These are phyloP conservation scores for Rosa hybrid DNA, from an alignment of 331 rosid species.

Conservation along the genomic window DNA sequence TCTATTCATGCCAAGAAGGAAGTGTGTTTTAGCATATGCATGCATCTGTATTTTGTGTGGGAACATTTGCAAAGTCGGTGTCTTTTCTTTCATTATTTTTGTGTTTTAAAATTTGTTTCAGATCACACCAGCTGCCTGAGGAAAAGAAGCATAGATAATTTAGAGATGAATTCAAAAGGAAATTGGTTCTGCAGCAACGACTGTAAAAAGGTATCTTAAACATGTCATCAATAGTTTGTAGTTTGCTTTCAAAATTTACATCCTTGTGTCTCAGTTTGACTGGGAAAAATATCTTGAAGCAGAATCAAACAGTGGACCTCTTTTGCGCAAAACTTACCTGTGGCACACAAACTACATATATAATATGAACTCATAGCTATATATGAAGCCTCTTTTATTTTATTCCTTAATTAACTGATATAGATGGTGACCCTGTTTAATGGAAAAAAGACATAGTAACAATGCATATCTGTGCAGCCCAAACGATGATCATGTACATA, in stretches of 20 bases:
- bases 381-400: background rate
- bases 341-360: background rate
- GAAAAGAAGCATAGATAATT: constrained; percentile 18
- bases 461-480: background rate
- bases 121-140: constrained; percentile 70
- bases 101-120: constrained; percentile 38
- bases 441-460: background rate
- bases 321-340: background rate
- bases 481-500: background rate
- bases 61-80: constrained; percentile 15
- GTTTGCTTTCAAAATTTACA: background rate
- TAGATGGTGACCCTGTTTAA: background rate
- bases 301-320: background rate
- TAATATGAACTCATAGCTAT: background rate
- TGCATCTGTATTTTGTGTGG: background rate
- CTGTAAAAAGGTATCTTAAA: constrained; percentile 57
- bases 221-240: background rate
- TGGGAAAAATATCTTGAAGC: background rate
- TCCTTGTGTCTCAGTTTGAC: background rate
- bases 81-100: constrained; percentile 19
- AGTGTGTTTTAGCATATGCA: background rate
- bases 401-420: background rate
- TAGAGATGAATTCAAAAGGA: constrained; percentile 28
- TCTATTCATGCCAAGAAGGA: background rate
- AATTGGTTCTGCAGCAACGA: constrained; percentile 66